Evolutionary conservation across 176 grass and related monocot genomes (phyloP), one percentile per base, ranked within the genome.

Genomic region (Cenchrus americanus): DNA sequence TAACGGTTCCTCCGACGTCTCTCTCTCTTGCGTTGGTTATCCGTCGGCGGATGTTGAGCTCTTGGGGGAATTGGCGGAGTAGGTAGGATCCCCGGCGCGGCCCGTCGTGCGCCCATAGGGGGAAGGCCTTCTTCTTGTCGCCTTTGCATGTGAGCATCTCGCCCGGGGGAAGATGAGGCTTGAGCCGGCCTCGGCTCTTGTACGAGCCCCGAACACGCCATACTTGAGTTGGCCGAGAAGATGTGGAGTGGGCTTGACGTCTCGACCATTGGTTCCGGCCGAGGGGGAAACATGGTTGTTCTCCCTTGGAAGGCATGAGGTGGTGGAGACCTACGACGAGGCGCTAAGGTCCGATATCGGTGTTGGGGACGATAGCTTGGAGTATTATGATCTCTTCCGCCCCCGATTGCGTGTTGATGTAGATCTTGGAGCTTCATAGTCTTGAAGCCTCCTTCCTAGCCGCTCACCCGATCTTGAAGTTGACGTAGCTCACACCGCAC

Each of bases 311-410:
- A 27, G 0, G 7, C 5, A 3, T 2, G 48, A 27, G 48, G 5
- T 2, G 23, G 48, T 5, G 6, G 14, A 4, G 13, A 8, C 3
- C 14, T 15, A 3, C 6, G 13, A 1, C 14, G 21, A 10, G 79
- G 32, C 3, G 49, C 65, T 14, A 69, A 27, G 0, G 18, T 69
- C 0, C 26, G 64, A 0, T 4, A 21, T 4, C 69, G 8, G 1
- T 69, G 50, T 44, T 81, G 78, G 3, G 50, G 64, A 1, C 3
- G 50, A 27, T 7, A 0, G 2, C 21, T 69, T 0, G 13, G 3
- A 1, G 0, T 0, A 1, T 18, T 14, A 0, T 0, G 1, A 1
- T 2, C 41, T 5, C 2, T 26, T 1, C 2, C 22, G 0, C 62
- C 46, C 15, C 10, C 22, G n/a, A 32, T 6, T 21, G 13, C 8